These are phyloP conservation scores for Pyrenopolyporus hunteri DNA, from an alignment of 495 filamentous ascomycete genomes.

Conservation along the genomic window DNA sequence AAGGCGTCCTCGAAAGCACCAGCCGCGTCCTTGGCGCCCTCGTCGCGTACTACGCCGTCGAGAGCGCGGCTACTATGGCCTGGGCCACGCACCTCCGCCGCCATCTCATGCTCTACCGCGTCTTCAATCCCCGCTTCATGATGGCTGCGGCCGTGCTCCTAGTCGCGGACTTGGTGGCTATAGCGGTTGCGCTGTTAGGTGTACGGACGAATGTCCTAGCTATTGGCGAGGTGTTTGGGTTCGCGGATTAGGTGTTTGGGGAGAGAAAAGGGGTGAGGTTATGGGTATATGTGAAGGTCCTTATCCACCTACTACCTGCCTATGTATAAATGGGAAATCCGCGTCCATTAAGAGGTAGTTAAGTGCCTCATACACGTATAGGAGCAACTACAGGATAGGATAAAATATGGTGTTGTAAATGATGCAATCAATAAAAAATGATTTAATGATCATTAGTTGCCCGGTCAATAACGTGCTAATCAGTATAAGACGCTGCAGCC, in stretches of 20 bases:
- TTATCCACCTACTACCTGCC: too few relatives aligned
- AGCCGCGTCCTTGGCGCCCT: conserved; percentile 73
- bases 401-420: too few relatives aligned
- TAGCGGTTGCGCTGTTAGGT: conserved; percentile 70
- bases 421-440: neutral
- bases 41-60: conserved; percentile 77
- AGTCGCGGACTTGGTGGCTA: conserved; percentile 75
- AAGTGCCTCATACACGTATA: neutral
- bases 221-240: conserved; percentile 90
- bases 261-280: neutral
- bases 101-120: conserved; percentile 97
- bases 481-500: too few relatives aligned
- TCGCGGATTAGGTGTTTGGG: conserved; percentile 50
- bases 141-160: conserved; percentile 73
- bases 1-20: conserved; percentile 69
- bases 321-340: too few relatives aligned
- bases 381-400: neutral
- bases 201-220: conserved; percentile 75
- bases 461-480: too few relatives aligned
- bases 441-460: neutral
- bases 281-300: too few relatives aligned
- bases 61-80: conserved; percentile 81
- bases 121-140: conserved; percentile 92
- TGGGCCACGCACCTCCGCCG: conserved; percentile 86
- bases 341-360: too few relatives aligned